Evolutionary conservation across 768 basidiomycete species (phyloP), one percentile per base, ranked within the genome.

Genomic region (Artomyces pyxidatus): DNA sequence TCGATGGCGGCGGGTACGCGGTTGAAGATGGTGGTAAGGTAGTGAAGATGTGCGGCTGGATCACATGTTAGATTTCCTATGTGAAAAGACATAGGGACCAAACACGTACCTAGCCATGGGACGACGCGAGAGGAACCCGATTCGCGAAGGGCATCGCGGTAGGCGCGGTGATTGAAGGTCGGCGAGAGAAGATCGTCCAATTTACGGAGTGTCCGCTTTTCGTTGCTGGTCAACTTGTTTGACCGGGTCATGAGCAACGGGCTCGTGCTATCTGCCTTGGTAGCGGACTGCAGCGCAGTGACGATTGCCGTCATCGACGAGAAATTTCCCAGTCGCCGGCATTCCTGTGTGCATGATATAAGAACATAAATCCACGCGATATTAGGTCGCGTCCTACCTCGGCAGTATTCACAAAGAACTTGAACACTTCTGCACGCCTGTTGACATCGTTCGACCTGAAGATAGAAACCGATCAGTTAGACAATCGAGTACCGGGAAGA

Each of bases 341-440:
- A 77, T 60, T 73, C 73, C 71, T 74, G 51, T n/a, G n/a, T n/a
- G n/a, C n/a, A n/a, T n/a, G n/a, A n/a, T n/a, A n/a, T n/a, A n/a
- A n/a, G n/a, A n/a, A n/a, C n/a, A n/a, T n/a, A n/a, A n/a, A n/a
- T n/a, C n/a, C n/a, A n/a, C n/a, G n/a, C n/a, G n/a, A n/a, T n/a
- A n/a, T n/a, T n/a, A n/a, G n/a, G n/a, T n/a, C 9, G 19, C 27
- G 16, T 2, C 19, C 52, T 44, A 73, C 74, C 42, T 61, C 51
- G 7, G 75, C 72, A 6, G 67, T 63, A 49, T 70, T 63, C 39
- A 75, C 63, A 51, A 75, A 75, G 52, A 70, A 73, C 50, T 67
- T 74, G 40, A 74, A 63, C 14, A 69, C 69, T 14, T 65, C 62
- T 6, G 64, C 66, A 8, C 76, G 62, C 21, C 56, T 49, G 39